These are phyloP conservation scores for Leccinum fibrillosum DNA, from an alignment of 768 basidiomycete species.

Conservation along the genomic window DNA sequence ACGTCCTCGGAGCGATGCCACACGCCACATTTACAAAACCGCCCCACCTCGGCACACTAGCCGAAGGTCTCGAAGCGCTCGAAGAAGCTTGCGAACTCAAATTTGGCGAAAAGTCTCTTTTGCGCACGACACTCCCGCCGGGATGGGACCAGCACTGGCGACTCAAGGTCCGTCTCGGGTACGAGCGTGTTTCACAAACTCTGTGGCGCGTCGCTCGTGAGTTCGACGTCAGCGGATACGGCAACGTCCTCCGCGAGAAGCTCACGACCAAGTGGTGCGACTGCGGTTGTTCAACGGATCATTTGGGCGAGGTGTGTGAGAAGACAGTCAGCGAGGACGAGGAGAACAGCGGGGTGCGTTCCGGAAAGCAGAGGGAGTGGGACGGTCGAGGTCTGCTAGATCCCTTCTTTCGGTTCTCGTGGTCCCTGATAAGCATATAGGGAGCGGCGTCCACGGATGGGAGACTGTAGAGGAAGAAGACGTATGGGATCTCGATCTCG, in stretches of 20 bases:
- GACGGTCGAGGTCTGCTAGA: slow-evolving; percentile 55
- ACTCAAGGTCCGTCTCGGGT: slow-evolving; percentile 57
- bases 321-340: slow-evolving; percentile 69
- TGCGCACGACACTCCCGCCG: slow-evolving; percentile 30
- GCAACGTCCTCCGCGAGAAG: slow-evolving; percentile 66
- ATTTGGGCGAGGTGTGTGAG: slow-evolving; percentile 75
- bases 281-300: slow-evolving; percentile 77
- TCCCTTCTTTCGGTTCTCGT: not conserved
- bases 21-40: slow-evolving; percentile 60
- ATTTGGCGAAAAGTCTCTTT: slow-evolving; percentile 39
- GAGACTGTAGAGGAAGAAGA: slow-evolving; percentile 75
- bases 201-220: slow-evolving; percentile 70
- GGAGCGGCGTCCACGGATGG: slow-evolving; percentile 68
- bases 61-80: slow-evolving; percentile 58
- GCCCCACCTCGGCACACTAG: slow-evolving; percentile 57
- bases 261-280: slow-evolving; percentile 76
- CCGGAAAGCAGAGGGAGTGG: slow-evolving; percentile 74
- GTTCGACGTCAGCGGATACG: slow-evolving; percentile 72
- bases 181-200: slow-evolving; percentile 59
- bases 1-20: slow-evolving; percentile 56
- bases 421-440: slow-evolving; percentile 18
- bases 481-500: slow-evolving; percentile 69
- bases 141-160: slow-evolving; percentile 60
- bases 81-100: slow-evolving; percentile 63
- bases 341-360: slow-evolving; percentile 52